Base-by-base conservation (phyloP, 257 asterid species). In the Solanum dulcamara region DNA sequence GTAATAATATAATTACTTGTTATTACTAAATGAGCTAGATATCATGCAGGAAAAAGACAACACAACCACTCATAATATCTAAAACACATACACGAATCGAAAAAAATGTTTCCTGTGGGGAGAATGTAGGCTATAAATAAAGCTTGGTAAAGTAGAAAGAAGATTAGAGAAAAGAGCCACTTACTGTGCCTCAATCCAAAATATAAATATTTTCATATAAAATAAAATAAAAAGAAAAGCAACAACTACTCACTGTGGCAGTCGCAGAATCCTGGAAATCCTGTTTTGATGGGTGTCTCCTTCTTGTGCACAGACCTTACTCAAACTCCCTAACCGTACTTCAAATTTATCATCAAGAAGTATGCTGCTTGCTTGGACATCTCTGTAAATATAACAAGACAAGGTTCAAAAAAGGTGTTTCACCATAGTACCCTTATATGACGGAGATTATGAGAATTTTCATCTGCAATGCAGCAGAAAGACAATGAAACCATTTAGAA, bases 341-440 rank as follows among this genome's bases (percentile, higher is more conserved):
- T 97, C 98, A 86, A 86, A 97, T 89, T 94, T 97, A 83, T 96
- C 98, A 59, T 95, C 99, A 81, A 96, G 99, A 87, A 96, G 97
- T 90, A 96, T 91, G 88, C 98, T 95, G 88, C 98, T 93, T 55
- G 98, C 96, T 92, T 93, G 99, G 84, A 97, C 87, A 91, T 97
- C 98, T 93, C 99, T 97, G 90, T 71, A 91, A 32, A 83, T 75
- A 84, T 33, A 44, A 9, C 22, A 80, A 32, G 38, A 48, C 13
- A 75, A 24, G 60, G 60, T 35, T 68, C 8, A 24, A 70, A 79
- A 68, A 51, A 80, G 75, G 51, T 35, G 55, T 67, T 85, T 87
- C 87, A 60, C 33, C 30, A 44, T 38, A 4, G 83, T 22, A 40
- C 26, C 87, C 37, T 66, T 66, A 66, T 67, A 67, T 67, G 22